phyloP scores from a whole-genome alignment of 495 filamentous ascomycete genomes.

The Penicillium pancosmium region DNA sequence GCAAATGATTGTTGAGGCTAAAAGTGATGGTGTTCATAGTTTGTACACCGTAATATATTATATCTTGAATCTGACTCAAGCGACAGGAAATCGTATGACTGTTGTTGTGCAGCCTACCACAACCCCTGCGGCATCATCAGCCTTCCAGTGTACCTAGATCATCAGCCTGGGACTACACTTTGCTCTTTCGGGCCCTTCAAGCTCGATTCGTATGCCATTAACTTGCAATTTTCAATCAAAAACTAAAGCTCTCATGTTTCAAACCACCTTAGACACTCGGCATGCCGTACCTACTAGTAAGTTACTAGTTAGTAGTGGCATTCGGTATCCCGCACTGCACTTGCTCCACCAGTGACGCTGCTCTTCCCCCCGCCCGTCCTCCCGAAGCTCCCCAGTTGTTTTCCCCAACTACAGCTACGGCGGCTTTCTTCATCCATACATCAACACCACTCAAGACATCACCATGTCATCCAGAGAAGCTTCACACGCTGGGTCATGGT shows the following conservation, averaged over 20 bases:
- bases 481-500: conserved; percentile 83
- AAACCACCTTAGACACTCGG: background rate
- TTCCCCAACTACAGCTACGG: background rate
- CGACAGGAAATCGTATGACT: no score
- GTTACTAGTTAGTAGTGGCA: background rate
- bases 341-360: conserved; percentile 25
- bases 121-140: no score
- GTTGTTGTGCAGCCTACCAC: no score
- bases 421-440: conserved; percentile 1
- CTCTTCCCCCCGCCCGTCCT: conserved; percentile 31
- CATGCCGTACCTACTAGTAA: background rate
- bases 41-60: background rate
- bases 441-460: background rate
- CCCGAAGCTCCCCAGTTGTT: conserved; percentile 7
- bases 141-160: no score
- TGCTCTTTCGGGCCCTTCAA: no score
- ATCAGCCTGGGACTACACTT: no score
- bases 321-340: conserved; percentile 18
- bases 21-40: background rate
- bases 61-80: no score
- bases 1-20: background rate
- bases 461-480: conserved; percentile 67
- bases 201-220: background rate
- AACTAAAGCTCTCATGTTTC: background rate
- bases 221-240: background rate